These are phyloP conservation scores for Mucor irregularis DNA, from an alignment of 371 early-diverging fungal species.

Conservation along the genomic window DNA sequence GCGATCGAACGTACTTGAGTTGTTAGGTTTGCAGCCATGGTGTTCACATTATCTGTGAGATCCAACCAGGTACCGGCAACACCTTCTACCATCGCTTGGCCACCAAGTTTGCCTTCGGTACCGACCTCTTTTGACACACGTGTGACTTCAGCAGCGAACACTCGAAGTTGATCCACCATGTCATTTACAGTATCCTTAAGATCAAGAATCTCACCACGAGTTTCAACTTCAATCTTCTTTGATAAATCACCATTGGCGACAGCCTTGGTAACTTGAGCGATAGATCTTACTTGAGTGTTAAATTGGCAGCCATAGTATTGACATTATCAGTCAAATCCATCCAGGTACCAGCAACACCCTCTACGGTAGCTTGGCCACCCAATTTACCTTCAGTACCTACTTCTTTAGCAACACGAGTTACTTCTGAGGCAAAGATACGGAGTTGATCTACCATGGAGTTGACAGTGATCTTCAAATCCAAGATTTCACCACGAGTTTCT, in stretches of 20 bases:
- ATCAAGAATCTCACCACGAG: slow-evolving; percentile 23
- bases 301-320: slow-evolving; percentile 65
- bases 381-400: slow-evolving; percentile 62
- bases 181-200: slow-evolving; percentile 21
- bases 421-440: slow-evolving; percentile 53
- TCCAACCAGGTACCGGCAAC: slow-evolving; percentile 65
- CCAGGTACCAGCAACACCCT: slow-evolving; percentile 64
- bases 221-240: slow-evolving; percentile 37
- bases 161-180: slow-evolving; percentile 24
- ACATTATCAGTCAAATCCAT: slow-evolving; percentile 63
- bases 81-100: slow-evolving; percentile 42
- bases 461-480: slow-evolving; percentile 44
- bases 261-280: slow-evolving; percentile 59
- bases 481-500: slow-evolving; percentile 43
- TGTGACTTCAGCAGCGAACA: slow-evolving; percentile 23
- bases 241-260: slow-evolving; percentile 55
- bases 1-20: slow-evolving; percentile 48
- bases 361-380: slow-evolving; percentile 59
- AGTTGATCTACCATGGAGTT: slow-evolving; percentile 63
- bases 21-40: slow-evolving; percentile 39
- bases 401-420: slow-evolving; percentile 55
- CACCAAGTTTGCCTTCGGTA: slow-evolving; percentile 29
- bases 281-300: slow-evolving; percentile 58
- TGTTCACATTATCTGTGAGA: slow-evolving; percentile 60
- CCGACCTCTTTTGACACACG: slow-evolving; percentile 27